Conservation (phyloP, 23 red algal species). For the Cyanidium caldarium region DNA sequence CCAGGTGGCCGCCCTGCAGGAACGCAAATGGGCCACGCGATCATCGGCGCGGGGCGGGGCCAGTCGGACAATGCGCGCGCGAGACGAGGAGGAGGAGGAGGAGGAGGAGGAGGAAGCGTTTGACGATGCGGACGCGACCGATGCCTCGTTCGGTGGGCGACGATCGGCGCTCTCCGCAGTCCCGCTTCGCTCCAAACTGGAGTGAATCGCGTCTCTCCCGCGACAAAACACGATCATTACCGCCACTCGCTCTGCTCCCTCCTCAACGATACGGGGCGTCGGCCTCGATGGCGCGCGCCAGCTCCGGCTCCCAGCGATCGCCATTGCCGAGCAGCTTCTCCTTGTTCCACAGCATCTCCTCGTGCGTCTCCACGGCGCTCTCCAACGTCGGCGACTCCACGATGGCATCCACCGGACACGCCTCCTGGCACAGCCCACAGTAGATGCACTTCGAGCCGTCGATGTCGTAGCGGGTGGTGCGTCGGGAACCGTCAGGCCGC, state of each 20-base stretch:
- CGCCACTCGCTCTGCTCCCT: not conserved
- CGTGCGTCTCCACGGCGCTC: conserved; percentile 95
- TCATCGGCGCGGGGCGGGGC: too few species aligned
- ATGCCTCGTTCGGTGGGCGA: too few species aligned
- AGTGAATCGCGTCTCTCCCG: too few species aligned
- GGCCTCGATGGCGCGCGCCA: conserved; percentile 59
- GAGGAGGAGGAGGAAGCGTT: too few species aligned
- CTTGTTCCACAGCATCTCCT: conserved; percentile 98
- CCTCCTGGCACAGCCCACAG: conserved; percentile 96
- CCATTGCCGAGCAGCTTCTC: conserved; percentile 93
- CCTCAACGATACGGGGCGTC: conserved; percentile 87
- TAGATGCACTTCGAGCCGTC: conserved; percentile 99
- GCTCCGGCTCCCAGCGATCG: conserved; percentile 93
- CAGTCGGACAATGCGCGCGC: too few species aligned
- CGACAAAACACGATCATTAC: too few species aligned
- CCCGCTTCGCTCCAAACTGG: too few species aligned
- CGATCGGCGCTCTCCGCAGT: too few species aligned
- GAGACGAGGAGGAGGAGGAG: too few species aligned
- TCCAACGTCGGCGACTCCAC: conserved; percentile 93
- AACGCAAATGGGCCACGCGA: too few species aligned
- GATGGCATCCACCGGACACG: conserved; percentile 98
- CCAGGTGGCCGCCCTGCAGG: not conserved
- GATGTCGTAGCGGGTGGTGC: conserved; percentile 97
- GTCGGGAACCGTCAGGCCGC: conserved; percentile 84
- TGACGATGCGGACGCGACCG: too few species aligned